Evolutionary conservation across 805 yeast species (phyloP).

Genomic region (Saccharomyces mikatae): DNA sequence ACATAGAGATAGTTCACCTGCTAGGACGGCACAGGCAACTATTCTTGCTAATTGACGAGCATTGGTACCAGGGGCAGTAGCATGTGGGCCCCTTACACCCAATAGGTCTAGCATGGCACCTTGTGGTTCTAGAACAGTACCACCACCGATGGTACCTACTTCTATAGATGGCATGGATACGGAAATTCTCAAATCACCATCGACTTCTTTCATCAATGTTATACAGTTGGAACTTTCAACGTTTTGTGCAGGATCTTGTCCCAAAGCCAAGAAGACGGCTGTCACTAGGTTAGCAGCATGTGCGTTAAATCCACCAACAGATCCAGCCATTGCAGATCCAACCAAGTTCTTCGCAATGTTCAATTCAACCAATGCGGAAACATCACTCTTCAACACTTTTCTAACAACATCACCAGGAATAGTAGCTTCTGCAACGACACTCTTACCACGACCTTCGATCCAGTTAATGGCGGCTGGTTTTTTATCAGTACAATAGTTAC

Average conservation of each 20-base stretch:
- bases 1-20: slow-evolving; percentile 91
- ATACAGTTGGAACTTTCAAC: slow-evolving; percentile 97
- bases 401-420: slow-evolving; percentile 75
- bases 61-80: slow-evolving; percentile 87
- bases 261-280: slow-evolving; percentile 88
- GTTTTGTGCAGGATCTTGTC: slow-evolving; percentile 99
- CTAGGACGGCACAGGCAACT: slow-evolving; percentile 90
- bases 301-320: slow-evolving; percentile 96
- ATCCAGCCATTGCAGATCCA: slow-evolving; percentile 98
- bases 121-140: slow-evolving; percentile 95
- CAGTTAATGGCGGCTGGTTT: slow-evolving; percentile 98
- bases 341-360: slow-evolving; percentile 83
- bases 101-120: slow-evolving; percentile 89
- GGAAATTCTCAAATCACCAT: slow-evolving; percentile 79
- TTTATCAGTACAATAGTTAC: slow-evolving; percentile 96
- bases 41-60: slow-evolving; percentile 88
- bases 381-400: slow-evolving; percentile 83
- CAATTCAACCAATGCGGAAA: slow-evolving; percentile 82
- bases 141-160: slow-evolving; percentile 99
- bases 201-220: slow-evolving; percentile 78
- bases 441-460: slow-evolving; percentile 99
- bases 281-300: slow-evolving; percentile 96
- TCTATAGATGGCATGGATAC: slow-evolving; percentile 99
- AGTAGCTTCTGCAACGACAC: slow-evolving; percentile 92
- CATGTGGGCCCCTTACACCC: slow-evolving; percentile 94